These are phyloP conservation scores for Ceratocystis lukuohia DNA, from an alignment of 2,329 filamentous ascomycete species.

Conservation along the genomic window DNA sequence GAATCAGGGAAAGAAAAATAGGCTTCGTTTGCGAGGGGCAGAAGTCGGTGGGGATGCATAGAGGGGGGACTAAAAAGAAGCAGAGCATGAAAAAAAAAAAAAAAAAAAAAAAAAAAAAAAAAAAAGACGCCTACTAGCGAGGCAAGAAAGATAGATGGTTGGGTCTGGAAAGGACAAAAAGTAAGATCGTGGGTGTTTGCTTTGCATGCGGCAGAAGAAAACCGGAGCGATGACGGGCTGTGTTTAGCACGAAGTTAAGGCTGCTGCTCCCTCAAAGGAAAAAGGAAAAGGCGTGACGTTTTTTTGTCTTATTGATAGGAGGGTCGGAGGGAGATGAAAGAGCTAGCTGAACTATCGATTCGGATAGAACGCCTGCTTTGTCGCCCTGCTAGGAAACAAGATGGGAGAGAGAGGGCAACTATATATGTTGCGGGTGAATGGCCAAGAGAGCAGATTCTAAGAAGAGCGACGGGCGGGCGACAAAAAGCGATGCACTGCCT, in stretches of 20 bases:
- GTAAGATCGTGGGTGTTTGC: too few relatives aligned
- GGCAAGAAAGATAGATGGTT: too few relatives aligned
- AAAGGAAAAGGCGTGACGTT: not conserved
- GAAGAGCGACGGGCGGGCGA: not conserved
- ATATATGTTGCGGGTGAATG: not conserved
- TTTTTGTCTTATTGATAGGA: not conserved
- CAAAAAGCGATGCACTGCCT: not conserved
- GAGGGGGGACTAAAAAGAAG: too few relatives aligned
- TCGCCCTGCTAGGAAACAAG: not conserved
- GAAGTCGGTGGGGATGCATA: not conserved
- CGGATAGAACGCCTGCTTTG: not conserved
- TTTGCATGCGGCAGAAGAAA: not conserved
- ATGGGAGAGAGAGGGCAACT: not conserved
- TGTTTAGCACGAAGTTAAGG: too few relatives aligned
- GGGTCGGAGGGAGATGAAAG: not conserved
- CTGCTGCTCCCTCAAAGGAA: not conserved
- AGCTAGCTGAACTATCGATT: not conserved
- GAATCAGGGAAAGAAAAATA: not conserved
- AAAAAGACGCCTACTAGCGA: too few relatives aligned
- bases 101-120: too few relatives aligned
- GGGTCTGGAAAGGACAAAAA: not conserved
- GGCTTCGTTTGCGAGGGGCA: not conserved
- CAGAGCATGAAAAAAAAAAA: too few relatives aligned
- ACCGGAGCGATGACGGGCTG: not conserved
- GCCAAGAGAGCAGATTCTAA: not conserved